phyloP scores from a whole-genome alignment of 2,329 filamentous ascomycete species.

The Apiospora pterosperma region DNA sequence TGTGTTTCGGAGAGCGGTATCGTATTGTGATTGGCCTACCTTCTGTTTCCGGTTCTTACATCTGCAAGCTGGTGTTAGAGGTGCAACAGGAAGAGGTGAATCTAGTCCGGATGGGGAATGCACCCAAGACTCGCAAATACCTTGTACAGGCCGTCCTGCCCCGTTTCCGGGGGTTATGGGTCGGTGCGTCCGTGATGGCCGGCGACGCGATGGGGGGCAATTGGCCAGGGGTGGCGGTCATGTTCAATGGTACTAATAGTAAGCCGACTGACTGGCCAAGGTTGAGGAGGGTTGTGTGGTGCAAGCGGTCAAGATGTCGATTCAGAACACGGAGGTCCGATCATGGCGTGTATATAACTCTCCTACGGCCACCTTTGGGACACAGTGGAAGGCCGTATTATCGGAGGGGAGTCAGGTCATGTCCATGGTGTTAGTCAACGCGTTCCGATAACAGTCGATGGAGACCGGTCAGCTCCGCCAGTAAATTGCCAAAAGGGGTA shows the following conservation, averaged over 20 bases:
- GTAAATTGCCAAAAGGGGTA: neutral
- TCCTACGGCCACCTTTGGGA: neutral
- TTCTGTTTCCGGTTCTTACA: constrained; percentile 43
- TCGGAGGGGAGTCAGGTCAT: neutral
- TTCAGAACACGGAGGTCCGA: neutral
- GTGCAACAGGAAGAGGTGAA: neutral
- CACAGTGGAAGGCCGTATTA: neutral
- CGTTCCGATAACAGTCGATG: neutral
- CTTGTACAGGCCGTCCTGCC: constrained; percentile 40
- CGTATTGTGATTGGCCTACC: constrained; percentile 20
- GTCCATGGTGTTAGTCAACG: neutral
- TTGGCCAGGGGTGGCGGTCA: neutral
- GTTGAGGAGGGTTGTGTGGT: neutral
- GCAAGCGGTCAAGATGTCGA: neutral
- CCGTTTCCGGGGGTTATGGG: constrained; percentile 38
- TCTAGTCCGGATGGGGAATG: neutral
- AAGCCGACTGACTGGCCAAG: neutral
- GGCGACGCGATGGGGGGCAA: constrained; percentile 14
- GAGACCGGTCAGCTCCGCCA: neutral
- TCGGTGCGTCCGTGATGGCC: constrained; percentile 1
- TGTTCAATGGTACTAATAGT: neutral
- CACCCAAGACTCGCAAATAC: neutral
- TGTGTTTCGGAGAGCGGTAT: neutral
- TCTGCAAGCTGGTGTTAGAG: constrained; percentile 14
- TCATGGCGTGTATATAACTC: neutral